phyloP scores from a whole-genome alignment of 495 filamentous ascomycete genomes.

The Penicillium silybi region DNA sequence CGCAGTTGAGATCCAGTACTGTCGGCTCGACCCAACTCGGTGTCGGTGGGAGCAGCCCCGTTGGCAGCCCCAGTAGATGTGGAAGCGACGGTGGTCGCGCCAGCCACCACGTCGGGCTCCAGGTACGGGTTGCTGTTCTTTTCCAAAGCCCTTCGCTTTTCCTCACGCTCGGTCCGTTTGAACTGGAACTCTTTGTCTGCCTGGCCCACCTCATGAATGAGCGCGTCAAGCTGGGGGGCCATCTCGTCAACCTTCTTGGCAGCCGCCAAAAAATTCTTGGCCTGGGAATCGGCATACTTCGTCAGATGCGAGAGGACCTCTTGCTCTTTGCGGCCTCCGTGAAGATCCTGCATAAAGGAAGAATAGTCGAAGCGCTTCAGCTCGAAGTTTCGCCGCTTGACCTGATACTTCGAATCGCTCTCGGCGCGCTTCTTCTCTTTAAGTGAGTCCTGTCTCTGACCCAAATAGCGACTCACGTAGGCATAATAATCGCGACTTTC shows the following conservation, averaged over 20 bases:
- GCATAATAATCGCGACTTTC: constrained; percentile 97
- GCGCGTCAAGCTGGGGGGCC: constrained; percentile 87
- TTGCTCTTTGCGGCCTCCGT: constrained; percentile 95
- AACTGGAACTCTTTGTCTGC: constrained; percentile 96
- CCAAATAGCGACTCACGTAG: constrained; percentile 90
- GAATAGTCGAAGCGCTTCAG: constrained; percentile 98
- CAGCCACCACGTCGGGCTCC: constrained; percentile 60
- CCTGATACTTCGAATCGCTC: constrained; percentile 95
- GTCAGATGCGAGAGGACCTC: constrained; percentile 95
- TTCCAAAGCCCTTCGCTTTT: constrained; percentile 83
- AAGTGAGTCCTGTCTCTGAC: constrained; percentile 88
- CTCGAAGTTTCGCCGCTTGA: constrained; percentile 89
- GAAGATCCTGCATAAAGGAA: constrained; percentile 97
- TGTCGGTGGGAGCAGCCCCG: constrained; percentile 47
- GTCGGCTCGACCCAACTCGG: constrained; percentile 65
- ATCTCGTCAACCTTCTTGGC: constrained; percentile 85
- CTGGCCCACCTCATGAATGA: constrained; percentile 81
- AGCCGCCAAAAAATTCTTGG: constrained; percentile 72
- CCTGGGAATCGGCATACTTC: constrained; percentile 89
- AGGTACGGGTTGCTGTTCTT: constrained; percentile 79
- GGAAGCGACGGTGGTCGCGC: constrained; percentile 19
- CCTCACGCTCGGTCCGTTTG: constrained; percentile 86
- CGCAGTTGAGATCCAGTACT: constrained; percentile 66
- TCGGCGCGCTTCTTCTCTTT: constrained; percentile 96
- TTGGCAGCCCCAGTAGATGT: constrained; percentile 34